phyloP scores from a whole-genome alignment of 345 rosid species.

The Euphorbia peplus region DNA sequence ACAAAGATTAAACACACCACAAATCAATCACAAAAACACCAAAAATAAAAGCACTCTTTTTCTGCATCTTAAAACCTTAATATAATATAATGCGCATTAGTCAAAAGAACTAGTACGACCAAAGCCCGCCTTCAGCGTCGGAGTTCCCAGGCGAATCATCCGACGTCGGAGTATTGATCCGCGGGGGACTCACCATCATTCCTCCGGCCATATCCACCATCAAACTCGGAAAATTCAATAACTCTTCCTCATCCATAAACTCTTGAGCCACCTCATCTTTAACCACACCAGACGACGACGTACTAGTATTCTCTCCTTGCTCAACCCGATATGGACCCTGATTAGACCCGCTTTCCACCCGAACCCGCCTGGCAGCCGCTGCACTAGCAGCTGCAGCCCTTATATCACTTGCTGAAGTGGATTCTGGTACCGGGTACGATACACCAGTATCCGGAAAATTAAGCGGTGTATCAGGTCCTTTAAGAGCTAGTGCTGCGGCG shows the following conservation, averaged over 20 bases:
- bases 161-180: conserved; percentile 44
- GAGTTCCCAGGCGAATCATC: conserved; percentile 57
- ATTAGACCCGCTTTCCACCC: conserved; percentile 12
- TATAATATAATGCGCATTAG: not conserved
- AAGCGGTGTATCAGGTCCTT: conserved; percentile 51
- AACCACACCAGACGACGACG: conserved; percentile 1
- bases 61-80: not conserved
- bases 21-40: too few species aligned
- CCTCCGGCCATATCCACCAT: conserved; percentile 72
- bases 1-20: too few species aligned
- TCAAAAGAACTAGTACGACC: conserved; percentile 30
- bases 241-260: conserved; percentile 52
- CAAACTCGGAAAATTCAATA: conserved; percentile 59
- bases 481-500: conserved; percentile 69
- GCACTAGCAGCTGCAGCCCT: conserved; percentile 59
- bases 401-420: conserved; percentile 50
- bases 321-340: conserved; percentile 1
- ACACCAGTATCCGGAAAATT: conserved; percentile 49
- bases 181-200: conserved; percentile 72
- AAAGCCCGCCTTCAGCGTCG: conserved; percentile 50
- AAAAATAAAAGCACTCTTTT: not conserved
- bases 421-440: conserved; percentile 47
- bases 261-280: conserved; percentile 16
- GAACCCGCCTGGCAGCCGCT: conserved; percentile 31
- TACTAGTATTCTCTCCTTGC: not conserved